These are phyloP conservation scores for Oryza glumipatula DNA, from an alignment of 176 grass and related monocot genomes.

Conservation along the genomic window DNA sequence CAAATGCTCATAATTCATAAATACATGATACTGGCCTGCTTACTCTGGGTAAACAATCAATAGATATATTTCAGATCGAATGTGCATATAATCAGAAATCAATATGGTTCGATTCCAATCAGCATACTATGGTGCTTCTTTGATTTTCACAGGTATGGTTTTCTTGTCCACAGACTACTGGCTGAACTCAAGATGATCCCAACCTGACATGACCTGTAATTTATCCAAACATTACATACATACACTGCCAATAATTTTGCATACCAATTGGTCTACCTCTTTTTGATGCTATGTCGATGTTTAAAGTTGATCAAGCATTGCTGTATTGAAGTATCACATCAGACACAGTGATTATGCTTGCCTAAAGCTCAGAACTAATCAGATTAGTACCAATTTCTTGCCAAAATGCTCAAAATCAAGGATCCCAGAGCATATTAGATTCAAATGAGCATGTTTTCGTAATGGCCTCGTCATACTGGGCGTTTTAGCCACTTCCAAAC, in stretches of 20 bases:
- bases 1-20: constrained; percentile 20
- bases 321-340: background rate
- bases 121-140: background rate
- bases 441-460: background rate
- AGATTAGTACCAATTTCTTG: too few relatives aligned
- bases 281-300: background rate
- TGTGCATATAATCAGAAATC: background rate
- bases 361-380: constrained; percentile 5
- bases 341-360: background rate
- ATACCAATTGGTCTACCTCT: background rate
- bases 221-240: background rate
- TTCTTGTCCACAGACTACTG: background rate
- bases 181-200: background rate
- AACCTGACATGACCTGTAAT: background rate
- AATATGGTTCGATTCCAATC: background rate
- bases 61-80: background rate
- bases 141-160: background rate
- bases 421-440: background rate
- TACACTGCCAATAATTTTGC: background rate
- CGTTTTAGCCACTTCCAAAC: background rate
- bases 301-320: background rate
- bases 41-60: background rate
- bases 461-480: background rate
- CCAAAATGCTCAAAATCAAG: background rate
- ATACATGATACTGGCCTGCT: background rate